Evolutionary conservation across 2,329 filamentous ascomycete genomes (phyloP).

Genomic region (Microcera coccophila): DNA sequence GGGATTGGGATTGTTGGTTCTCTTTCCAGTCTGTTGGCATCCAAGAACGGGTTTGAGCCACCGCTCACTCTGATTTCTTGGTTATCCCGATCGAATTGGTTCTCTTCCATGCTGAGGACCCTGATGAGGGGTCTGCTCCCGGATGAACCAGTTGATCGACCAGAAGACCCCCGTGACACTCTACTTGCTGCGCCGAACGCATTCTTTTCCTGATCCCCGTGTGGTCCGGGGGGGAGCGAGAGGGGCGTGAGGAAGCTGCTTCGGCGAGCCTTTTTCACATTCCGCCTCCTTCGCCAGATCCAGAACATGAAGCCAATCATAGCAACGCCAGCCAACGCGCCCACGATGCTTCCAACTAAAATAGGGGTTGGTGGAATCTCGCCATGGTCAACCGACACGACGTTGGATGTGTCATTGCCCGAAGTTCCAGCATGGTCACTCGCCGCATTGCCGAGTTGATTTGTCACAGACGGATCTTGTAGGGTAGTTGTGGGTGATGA

Average conservation of each 20-base stretch:
- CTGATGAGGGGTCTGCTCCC: too few species aligned
- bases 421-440: constrained; percentile 13
- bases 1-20: neutral
- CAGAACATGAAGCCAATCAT: constrained; percentile 48
- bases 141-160: constrained; percentile 35
- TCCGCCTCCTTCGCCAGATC: constrained; percentile 45
- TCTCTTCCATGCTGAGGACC: constrained; percentile 9
- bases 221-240: constrained; percentile 31
- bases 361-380: constrained; percentile 27
- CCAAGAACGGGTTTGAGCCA: constrained; percentile 31
- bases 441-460: constrained; percentile 16
- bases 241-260: constrained; percentile 50
- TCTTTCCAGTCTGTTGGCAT: constrained; percentile 34
- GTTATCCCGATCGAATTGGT: constrained; percentile 11
- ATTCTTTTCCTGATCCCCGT: constrained; percentile 16
- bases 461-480: neutral
- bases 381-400: constrained; percentile 9
- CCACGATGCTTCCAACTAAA: constrained; percentile 50
- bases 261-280: constrained; percentile 39
- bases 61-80: constrained; percentile 5
- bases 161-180: constrained; percentile 48
- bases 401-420: constrained; percentile 11
- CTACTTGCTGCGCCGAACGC: constrained; percentile 42
- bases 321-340: constrained; percentile 40
- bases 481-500: constrained; percentile 34